phyloP scores from a whole-genome alignment of 148 eudicot species.

The Gaultheria prostrata region DNA sequence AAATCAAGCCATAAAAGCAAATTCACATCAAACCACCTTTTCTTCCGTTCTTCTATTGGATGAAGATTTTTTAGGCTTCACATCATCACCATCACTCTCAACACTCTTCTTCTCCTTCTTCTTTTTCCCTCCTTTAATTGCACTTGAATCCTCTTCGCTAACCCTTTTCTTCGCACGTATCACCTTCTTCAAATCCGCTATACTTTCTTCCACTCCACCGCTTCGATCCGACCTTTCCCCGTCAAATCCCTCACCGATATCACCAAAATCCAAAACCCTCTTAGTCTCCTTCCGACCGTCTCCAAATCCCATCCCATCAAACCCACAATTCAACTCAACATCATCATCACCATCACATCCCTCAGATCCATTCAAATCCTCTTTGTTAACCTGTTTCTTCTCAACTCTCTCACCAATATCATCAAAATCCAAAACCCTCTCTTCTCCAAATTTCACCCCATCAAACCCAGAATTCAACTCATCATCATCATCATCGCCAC shows the following conservation, averaged over 20 bases:
- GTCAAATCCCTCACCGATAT: conserved; percentile 13
- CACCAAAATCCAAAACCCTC: conserved; percentile 57
- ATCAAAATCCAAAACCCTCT: neutral
- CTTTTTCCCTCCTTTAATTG: conserved; percentile 8
- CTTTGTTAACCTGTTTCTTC: neutral
- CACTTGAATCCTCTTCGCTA: conserved; percentile 16
- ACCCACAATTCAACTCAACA: conserved; percentile 8
- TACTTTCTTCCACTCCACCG: conserved; percentile 8
- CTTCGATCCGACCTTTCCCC: conserved; percentile 6
- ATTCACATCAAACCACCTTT: conserved; percentile 33
- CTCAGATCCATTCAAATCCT: neutral
- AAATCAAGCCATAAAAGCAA: neutral
- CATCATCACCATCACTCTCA: conserved; percentile 24
- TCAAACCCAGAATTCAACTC: conserved; percentile 16
- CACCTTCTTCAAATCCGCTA: conserved; percentile 15
- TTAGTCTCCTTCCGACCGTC: conserved; percentile 31
- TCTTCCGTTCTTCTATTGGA: conserved; percentile 45
- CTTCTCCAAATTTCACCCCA: neutral
- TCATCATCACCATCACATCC: neutral
- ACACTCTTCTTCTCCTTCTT: conserved; percentile 32
- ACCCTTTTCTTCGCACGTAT: conserved; percentile 23
- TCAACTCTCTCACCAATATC: neutral
- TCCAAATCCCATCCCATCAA: conserved; percentile 13
- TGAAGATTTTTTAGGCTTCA: conserved; percentile 24
- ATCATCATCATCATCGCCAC: neutral